A percentile compares a stretch with the other conserved stretches of the same genome.
Evolutionary conservation across 1,139 yeast genomes (phyloP).

Genomic region (Protomyces arabidopsidicola): DNA sequence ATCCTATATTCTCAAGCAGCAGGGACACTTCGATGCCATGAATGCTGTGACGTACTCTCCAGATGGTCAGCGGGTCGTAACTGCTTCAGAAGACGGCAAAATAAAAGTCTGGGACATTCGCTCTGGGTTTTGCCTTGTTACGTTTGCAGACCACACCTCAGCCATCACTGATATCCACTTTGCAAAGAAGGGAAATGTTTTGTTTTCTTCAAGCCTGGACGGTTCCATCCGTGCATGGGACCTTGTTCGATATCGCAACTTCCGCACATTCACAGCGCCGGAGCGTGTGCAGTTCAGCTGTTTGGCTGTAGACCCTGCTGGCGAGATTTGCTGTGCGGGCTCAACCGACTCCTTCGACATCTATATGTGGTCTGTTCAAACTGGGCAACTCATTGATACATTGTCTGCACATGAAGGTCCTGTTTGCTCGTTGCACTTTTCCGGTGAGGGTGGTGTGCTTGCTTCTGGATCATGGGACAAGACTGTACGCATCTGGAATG

Average conservation of each 20-base stretch:
- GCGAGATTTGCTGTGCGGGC: slow-evolving; percentile 95
- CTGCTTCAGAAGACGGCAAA: slow-evolving; percentile 96
- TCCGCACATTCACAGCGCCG: slow-evolving; percentile 88
- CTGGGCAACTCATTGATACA: slow-evolving; percentile 81
- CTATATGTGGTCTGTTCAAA: slow-evolving; percentile 96
- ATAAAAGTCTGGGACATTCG: slow-evolving; percentile 92
- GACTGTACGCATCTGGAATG: slow-evolving; percentile 87
- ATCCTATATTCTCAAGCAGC: slow-evolving; percentile 89
- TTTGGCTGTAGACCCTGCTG: slow-evolving; percentile 94
- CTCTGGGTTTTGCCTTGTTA: slow-evolving; percentile 87
- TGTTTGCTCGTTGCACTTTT: slow-evolving; percentile 79
- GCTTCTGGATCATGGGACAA: slow-evolving; percentile 98
- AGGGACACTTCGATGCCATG: slow-evolving; percentile 91
- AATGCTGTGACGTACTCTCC: slow-evolving; percentile 85
- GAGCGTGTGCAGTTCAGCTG: slow-evolving; percentile 81
- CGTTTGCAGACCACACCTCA: slow-evolving; percentile 85
- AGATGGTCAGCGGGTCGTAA: slow-evolving; percentile 86
- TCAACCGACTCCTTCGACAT: slow-evolving; percentile 85
- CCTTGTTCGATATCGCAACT: slow-evolving; percentile 83
- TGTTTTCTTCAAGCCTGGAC: slow-evolving; percentile 86
- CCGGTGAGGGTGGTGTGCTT: slow-evolving; percentile 67
- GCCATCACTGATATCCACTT: slow-evolving; percentile 85
- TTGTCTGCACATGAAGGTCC: slow-evolving; percentile 96
- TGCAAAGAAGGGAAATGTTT: slow-evolving; percentile 80
- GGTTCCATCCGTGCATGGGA: slow-evolving; percentile 99